phyloP scores from a whole-genome alignment of 352 stramenopile species.

The Globisporangium cylindrosporum region DNA sequence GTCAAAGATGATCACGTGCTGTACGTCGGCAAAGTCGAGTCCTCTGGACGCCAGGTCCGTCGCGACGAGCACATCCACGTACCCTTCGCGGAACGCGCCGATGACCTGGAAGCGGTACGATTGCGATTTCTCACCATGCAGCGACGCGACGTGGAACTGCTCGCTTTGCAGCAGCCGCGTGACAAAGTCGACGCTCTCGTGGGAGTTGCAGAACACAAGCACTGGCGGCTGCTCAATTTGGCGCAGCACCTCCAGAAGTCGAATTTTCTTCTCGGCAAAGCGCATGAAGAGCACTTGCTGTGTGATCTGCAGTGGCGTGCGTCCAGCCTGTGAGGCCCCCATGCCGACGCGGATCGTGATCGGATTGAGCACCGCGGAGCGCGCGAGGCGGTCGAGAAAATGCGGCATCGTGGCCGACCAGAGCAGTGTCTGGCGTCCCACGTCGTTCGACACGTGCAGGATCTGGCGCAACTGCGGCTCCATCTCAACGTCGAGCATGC shows the following conservation, averaged over 20 bases:
- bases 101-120: conserved; percentile 51
- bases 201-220: conserved; percentile 97
- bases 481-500: conserved; percentile 92
- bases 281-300: conserved; percentile 86
- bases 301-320: conserved; percentile 73
- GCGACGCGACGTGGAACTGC: conserved; percentile 92
- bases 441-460: conserved; percentile 69
- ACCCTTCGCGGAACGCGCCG: conserved; percentile 42
- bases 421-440: conserved; percentile 80
- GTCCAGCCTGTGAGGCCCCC: conserved; percentile 24
- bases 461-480: conserved; percentile 94
- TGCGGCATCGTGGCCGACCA: conserved; percentile 94
- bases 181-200: conserved; percentile 92
- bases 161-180: conserved; percentile 92
- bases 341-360: conserved; percentile 91
- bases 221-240: conserved; percentile 88
- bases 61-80: conserved; percentile 84
- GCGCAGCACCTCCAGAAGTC: conserved; percentile 51
- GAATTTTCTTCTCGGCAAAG: conserved; percentile 37
- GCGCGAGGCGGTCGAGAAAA: conserved; percentile 89
- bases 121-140: conserved; percentile 91
- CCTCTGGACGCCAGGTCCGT: conserved; percentile 89
- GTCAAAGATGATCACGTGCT: conserved; percentile 87
- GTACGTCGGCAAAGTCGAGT: conserved; percentile 86
- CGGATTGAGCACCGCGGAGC: conserved; percentile 91